Conservation (phyloP, 139 green algal genomes). For the Picochlorum sp. region DNA sequence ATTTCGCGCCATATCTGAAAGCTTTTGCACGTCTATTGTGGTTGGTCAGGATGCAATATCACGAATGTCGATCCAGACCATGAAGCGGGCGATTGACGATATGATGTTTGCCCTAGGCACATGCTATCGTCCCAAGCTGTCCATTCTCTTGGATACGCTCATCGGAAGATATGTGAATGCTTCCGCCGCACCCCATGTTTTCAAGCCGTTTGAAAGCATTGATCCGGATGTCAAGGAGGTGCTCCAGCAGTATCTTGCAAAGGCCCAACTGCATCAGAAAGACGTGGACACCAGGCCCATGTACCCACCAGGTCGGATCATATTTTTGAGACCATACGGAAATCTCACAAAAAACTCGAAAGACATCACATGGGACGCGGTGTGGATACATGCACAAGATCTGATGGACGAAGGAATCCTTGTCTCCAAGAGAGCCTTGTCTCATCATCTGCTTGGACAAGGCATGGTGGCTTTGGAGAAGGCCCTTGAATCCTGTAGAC, state of each 20-base stretch:
- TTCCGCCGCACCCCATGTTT: not conserved
- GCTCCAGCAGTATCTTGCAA: not conserved
- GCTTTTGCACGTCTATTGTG: constrained; percentile 44
- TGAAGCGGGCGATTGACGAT: constrained; percentile 26
- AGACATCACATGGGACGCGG: constrained; percentile 15
- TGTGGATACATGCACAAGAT: constrained; percentile 24
- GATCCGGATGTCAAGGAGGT: not conserved
- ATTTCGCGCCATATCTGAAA: constrained; percentile 6
- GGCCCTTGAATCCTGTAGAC: not conserved
- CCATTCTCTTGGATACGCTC: constrained; percentile 5
- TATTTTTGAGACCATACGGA: constrained; percentile 37
- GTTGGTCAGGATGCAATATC: constrained; percentile 2
- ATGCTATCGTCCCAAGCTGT: constrained; percentile 41
- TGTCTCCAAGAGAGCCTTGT: constrained; percentile 12
- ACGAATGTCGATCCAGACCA: constrained; percentile 1
- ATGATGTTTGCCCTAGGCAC: constrained; percentile 38
- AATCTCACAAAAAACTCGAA: not conserved
- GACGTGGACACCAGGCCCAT: constrained; percentile 11
- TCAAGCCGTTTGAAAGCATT: not conserved
- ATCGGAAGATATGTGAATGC: constrained; percentile 3
- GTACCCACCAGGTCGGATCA: constrained; percentile 39
- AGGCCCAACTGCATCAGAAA: not conserved
- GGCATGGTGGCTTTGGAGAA: not conserved
- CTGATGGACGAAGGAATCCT: constrained; percentile 34
- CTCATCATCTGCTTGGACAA: constrained; percentile 14